Evolutionary conservation across 805 yeast species (phyloP).

Genomic region (Zygotorulaspora sp.): DNA sequence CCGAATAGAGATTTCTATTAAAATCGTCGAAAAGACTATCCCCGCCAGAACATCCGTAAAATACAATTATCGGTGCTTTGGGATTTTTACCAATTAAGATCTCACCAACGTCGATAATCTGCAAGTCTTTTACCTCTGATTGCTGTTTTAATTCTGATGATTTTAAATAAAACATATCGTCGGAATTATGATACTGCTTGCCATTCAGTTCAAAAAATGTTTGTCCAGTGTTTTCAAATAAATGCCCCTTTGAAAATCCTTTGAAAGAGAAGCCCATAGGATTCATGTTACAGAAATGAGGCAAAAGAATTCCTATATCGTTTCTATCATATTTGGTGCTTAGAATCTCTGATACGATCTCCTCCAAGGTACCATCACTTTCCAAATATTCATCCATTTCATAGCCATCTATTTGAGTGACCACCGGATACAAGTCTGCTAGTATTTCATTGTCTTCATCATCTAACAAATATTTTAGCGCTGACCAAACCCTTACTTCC

Average conservation of each 20-base stretch:
- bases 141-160: conserved; percentile 39
- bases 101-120: conserved; percentile 46
- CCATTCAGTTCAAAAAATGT: conserved; percentile 28
- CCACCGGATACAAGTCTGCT: conserved; percentile 14
- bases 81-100: conserved; percentile 51
- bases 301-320: conserved; percentile 18
- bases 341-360: conserved; percentile 4
- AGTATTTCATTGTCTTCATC: conserved; percentile 8
- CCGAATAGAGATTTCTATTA: conserved; percentile 53
- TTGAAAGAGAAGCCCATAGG: conserved; percentile 19
- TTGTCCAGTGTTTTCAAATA: conserved; percentile 5
- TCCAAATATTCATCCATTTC: conserved; percentile 1
- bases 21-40: conserved; percentile 47
- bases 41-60: conserved; percentile 64
- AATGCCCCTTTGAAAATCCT: not conserved
- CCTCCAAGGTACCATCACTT: not conserved
- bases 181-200: conserved; percentile 52
- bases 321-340: conserved; percentile 5
- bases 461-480: conserved; percentile 8
- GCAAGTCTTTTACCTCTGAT: conserved; percentile 16
- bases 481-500: conserved; percentile 14
- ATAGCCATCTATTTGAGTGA: conserved; percentile 11
- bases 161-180: conserved; percentile 75
- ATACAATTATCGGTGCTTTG: conserved; percentile 50
- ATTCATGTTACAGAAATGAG: conserved; percentile 15